Evolutionary conservation across 2,329 filamentous ascomycete species (phyloP).

Genomic region (Venturia oleaginea): DNA sequence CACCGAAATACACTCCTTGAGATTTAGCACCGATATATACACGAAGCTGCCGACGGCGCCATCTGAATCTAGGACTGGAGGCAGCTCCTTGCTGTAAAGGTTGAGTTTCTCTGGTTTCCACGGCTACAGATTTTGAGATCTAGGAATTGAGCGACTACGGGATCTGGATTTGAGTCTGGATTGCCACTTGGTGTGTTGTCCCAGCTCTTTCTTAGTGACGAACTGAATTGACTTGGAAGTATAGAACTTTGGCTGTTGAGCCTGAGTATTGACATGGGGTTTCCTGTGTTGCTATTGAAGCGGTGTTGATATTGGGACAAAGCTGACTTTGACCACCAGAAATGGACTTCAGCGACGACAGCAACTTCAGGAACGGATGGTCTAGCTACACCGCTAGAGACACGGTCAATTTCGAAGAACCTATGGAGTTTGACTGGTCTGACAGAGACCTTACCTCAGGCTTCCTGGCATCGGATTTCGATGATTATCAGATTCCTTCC

Average conservation of each 20-base stretch:
- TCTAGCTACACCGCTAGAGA: not conserved
- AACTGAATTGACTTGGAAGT: not conserved
- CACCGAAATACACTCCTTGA: too few species aligned
- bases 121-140: not conserved
- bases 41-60: not conserved
- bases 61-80: not conserved
- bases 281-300: not conserved
- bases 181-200: not conserved
- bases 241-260: not conserved
- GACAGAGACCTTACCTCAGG: not conserved
- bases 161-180: not conserved
- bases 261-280: not conserved
- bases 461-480: not conserved
- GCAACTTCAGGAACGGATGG: not conserved
- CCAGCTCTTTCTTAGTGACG: not conserved
- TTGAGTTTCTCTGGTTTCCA: not conserved
- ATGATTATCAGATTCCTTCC: too few species aligned
- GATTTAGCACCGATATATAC: not conserved
- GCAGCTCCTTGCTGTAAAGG: not conserved
- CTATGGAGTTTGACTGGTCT: not conserved
- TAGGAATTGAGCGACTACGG: not conserved
- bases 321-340: not conserved
- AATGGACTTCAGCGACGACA: not conserved
- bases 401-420: not conserved
- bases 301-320: not conserved